These are phyloP conservation scores for Xerocomus nothofagi DNA, from an alignment of 1,284 basidiomycete genomes.

Conservation along the genomic window DNA sequence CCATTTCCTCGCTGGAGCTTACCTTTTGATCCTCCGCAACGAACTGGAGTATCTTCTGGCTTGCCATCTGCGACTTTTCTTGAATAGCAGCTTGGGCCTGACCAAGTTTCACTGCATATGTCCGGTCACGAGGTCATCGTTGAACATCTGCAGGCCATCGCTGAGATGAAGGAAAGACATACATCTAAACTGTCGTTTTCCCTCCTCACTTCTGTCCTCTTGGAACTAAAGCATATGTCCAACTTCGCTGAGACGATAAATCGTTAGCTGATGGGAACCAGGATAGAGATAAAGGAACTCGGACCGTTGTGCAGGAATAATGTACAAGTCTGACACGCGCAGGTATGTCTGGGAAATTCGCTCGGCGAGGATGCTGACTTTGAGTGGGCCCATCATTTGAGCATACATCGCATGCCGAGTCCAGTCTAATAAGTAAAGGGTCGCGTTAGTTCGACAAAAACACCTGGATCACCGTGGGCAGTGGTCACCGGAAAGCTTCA, in stretches of 20 bases:
- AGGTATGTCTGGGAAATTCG: slow-evolving; percentile 21
- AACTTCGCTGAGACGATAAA: slow-evolving; percentile 9
- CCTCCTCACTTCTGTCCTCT: slow-evolving; percentile 21
- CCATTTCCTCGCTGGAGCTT: not conserved
- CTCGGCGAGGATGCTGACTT: slow-evolving; percentile 25
- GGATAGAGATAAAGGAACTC: not conserved
- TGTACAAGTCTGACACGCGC: slow-evolving; percentile 22
- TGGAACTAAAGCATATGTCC: slow-evolving; percentile 21
- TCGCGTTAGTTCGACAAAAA: not conserved
- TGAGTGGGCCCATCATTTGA: slow-evolving; percentile 26
- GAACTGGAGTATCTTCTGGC: slow-evolving; percentile 17
- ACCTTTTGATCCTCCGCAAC: slow-evolving; percentile 17
- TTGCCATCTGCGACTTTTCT: slow-evolving; percentile 19
- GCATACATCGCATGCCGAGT: slow-evolving; percentile 21
- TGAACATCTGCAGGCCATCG: not conserved
- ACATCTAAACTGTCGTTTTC: slow-evolving; percentile 14
- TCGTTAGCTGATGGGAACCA: not conserved
- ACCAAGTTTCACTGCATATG: slow-evolving; percentile 10
- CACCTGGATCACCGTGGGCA: accelerated
- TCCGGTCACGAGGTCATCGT: not conserved
- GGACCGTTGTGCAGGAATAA: slow-evolving; percentile 24
- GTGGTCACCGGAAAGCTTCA: slow-evolving; percentile 14
- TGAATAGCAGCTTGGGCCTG: slow-evolving; percentile 16
- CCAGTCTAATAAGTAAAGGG: slow-evolving; percentile 16
- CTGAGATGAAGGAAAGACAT: not conserved